Evolutionary conservation across 1,284 basidiomycete genomes (phyloP).

Genomic region (Ceratobasidium theobromae): DNA sequence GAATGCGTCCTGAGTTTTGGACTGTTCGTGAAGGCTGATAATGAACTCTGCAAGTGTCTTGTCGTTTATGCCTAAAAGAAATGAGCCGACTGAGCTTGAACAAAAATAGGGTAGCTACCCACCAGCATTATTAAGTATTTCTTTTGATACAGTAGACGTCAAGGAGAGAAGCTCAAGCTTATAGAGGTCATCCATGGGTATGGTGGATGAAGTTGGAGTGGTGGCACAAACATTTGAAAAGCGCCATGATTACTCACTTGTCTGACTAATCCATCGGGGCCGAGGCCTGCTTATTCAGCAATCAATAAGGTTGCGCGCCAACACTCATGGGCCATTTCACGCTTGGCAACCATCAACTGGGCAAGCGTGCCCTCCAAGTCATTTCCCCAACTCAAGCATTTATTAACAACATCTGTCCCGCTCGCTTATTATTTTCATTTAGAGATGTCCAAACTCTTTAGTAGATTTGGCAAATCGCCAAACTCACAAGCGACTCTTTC

Average conservation of each 20-base stretch:
- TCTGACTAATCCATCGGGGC: background rate
- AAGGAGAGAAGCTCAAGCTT: conserved; percentile 89
- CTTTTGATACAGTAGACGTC: conserved; percentile 85
- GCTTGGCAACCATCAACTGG: background rate
- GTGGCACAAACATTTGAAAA: background rate
- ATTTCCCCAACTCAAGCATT: background rate
- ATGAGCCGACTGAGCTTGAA: background rate
- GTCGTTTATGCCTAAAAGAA: conserved; percentile 69
- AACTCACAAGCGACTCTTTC: conserved; percentile 19
- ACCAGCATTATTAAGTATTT: conserved; percentile 79
- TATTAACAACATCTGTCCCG: background rate
- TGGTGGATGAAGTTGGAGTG: background rate
- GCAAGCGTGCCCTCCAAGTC: too few relatives aligned
- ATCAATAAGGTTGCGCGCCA: too few relatives aligned
- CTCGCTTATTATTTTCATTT: conserved; percentile 4
- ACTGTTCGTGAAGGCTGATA: conserved; percentile 86
- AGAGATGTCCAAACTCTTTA: conserved; percentile 22
- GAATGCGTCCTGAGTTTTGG: conserved; percentile 76
- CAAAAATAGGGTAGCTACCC: conserved; percentile 29
- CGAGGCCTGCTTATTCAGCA: too few relatives aligned
- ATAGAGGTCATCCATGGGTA: conserved; percentile 76
- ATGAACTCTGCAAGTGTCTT: conserved; percentile 95
- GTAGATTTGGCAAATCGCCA: conserved; percentile 10
- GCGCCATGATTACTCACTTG: background rate
- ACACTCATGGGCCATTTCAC: too few relatives aligned